Percentiles rank a stretch among this genome's conserved stretches.
These are phyloP conservation scores for Xylaria sp. DNA, from an alignment of 2,329 filamentous ascomycete species.

Conservation along the genomic window DNA sequence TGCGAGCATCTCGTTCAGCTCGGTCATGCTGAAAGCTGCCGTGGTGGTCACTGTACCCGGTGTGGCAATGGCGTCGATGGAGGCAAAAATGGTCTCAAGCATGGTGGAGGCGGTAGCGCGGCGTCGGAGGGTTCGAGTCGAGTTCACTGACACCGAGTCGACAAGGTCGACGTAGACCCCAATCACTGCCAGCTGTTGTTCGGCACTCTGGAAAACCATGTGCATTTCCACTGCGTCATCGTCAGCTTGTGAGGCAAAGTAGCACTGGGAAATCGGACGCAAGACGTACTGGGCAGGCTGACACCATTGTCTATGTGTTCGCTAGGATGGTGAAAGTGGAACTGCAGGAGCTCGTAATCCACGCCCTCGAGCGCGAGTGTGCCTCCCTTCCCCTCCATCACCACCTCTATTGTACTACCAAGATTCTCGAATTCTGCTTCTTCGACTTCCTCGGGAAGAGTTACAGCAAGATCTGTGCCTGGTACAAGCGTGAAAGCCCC, in stretches of 20 bases:
- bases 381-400: constrained; percentile 53
- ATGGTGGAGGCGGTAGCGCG: constrained; percentile 46
- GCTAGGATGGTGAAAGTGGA: constrained; percentile 58
- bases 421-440: constrained; percentile 61
- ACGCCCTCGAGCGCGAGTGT: constrained; percentile 44
- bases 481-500: constrained; percentile 44
- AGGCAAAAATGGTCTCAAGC: constrained; percentile 54
- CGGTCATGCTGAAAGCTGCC: constrained; percentile 51
- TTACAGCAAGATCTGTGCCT: constrained; percentile 42
- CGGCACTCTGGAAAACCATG: constrained; percentile 59
- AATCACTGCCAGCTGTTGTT: constrained; percentile 49
- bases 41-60: constrained; percentile 51
- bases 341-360: constrained; percentile 50
- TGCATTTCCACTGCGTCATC: constrained; percentile 56
- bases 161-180: constrained; percentile 51
- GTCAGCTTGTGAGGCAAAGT: constrained; percentile 3
- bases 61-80: constrained; percentile 48
- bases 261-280: background rate
- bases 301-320: constrained; percentile 54
- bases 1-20: constrained; percentile 46
- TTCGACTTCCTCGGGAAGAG: constrained; percentile 49
- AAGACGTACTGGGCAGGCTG: constrained; percentile 51
- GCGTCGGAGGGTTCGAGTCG: constrained; percentile 48
- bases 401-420: constrained; percentile 62
- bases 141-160: constrained; percentile 41